Evolutionary conservation across 306 rosid genomes (phyloP).

Genomic region (Oemleria cerasiformis): DNA sequence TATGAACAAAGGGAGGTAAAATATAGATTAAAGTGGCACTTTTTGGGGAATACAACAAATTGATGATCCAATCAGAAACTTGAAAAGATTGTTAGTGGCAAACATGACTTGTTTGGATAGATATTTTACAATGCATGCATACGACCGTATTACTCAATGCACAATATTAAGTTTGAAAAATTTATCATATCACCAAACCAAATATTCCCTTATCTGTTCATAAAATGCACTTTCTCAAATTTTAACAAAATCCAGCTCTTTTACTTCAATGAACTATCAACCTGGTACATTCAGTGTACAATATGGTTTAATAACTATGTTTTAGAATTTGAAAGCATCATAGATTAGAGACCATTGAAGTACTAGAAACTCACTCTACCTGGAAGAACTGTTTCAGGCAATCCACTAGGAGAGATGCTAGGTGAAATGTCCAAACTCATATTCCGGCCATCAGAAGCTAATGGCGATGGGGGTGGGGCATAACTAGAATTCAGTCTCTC

Average conservation of each 20-base stretch:
- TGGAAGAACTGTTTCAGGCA: conserved; percentile 26
- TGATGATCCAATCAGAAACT: too few relatives aligned
- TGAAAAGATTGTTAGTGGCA: too few relatives aligned
- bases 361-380: conserved; percentile 25
- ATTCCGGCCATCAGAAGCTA: conserved; percentile 18
- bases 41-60: too few relatives aligned
- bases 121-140: too few relatives aligned
- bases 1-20: too few relatives aligned
- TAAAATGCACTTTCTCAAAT: not conserved
- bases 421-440: conserved; percentile 25
- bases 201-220: not conserved
- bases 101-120: too few relatives aligned
- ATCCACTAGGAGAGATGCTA: conserved; percentile 22
- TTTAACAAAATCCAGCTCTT: not conserved
- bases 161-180: not conserved
- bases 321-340: not conserved
- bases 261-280: not conserved
- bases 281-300: not conserved
- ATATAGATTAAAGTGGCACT: too few relatives aligned
- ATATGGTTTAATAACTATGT: not conserved
- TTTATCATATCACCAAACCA: not conserved
- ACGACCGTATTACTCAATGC: not conserved
- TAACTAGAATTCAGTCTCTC: conserved; percentile 26
- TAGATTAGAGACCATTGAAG: not conserved
- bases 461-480: conserved; percentile 28